Evolutionary conservation across 495 filamentous ascomycete species (phyloP).

Genomic region (Podospora pseudoanserina): DNA sequence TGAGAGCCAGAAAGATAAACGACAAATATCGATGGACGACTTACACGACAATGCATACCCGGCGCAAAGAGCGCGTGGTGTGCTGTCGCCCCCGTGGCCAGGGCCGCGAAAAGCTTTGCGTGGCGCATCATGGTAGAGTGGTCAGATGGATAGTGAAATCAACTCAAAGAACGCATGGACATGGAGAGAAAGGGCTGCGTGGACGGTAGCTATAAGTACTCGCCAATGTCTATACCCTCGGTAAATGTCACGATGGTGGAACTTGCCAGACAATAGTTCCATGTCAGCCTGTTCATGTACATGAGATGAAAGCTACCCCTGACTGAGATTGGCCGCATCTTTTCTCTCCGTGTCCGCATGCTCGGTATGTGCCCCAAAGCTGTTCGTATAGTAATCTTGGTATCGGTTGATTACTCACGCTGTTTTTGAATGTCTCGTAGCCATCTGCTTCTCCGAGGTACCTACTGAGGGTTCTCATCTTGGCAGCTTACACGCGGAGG

Average conservation of each 20-base stretch:
- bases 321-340: not conserved
- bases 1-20: not conserved
- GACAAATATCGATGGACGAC: not conserved
- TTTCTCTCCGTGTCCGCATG: not conserved
- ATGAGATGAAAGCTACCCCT: not conserved
- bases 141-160: not conserved
- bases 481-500: not conserved
- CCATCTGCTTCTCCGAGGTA: no score
- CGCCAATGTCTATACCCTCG: not conserved
- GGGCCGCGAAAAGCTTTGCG: slow-evolving; percentile 14
- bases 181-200: not conserved
- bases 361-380: not conserved
- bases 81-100: slow-evolving; percentile 31
- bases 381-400: not conserved
- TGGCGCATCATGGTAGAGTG: not conserved
- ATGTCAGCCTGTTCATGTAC: not conserved
- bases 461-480: not conserved
- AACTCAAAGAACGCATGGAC: not conserved
- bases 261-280: not conserved
- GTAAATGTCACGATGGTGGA: not conserved
- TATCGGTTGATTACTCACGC: not conserved
- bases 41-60: slow-evolving; percentile 48
- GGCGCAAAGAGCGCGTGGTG: slow-evolving; percentile 45
- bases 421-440: not conserved
- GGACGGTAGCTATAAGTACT: no score